phyloP scores from a whole-genome alignment of 306 rosid genomes.

The Sphenostylis stenocarpa region DNA sequence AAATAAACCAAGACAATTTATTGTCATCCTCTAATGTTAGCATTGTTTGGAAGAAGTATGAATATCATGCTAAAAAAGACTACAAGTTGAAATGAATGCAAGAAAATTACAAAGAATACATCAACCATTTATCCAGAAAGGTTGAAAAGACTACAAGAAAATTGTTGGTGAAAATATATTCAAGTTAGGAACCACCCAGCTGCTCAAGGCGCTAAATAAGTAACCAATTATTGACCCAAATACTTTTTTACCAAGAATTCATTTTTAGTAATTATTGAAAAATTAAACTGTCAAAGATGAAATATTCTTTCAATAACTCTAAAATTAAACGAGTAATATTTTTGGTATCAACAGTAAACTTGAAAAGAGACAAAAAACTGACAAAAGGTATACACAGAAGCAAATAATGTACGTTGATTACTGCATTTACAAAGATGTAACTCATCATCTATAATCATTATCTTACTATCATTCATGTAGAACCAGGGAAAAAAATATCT shows the following conservation, averaged over 20 bases:
- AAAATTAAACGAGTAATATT: not conserved
- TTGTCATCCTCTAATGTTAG: not conserved
- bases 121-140: conserved; percentile 23
- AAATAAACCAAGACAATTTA: not conserved
- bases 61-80: conserved; percentile 1
- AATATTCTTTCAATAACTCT: not conserved
- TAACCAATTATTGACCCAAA: conserved; percentile 6
- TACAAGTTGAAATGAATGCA: not conserved
- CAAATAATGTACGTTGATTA: conserved; percentile 1
- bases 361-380: conserved; percentile 20
- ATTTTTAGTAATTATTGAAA: not conserved
- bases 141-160: not conserved
- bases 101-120: conserved; percentile 9
- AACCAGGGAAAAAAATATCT: not conserved
- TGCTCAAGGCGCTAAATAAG: not conserved
- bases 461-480: not conserved
- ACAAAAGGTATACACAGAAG: not conserved
- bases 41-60: conserved; percentile 15
- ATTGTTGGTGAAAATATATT: not conserved
- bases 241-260: not conserved
- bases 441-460: conserved; percentile 18
- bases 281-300: conserved; percentile 14
- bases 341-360: conserved; percentile 6
- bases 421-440: not conserved
- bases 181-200: conserved; percentile 16